A percentile compares a stretch with the other conserved stretches of the same genome.
Evolutionary conservation across 2,329 filamentous ascomycete species (phyloP).

Genomic region (Ophiostoma sp.): DNA sequence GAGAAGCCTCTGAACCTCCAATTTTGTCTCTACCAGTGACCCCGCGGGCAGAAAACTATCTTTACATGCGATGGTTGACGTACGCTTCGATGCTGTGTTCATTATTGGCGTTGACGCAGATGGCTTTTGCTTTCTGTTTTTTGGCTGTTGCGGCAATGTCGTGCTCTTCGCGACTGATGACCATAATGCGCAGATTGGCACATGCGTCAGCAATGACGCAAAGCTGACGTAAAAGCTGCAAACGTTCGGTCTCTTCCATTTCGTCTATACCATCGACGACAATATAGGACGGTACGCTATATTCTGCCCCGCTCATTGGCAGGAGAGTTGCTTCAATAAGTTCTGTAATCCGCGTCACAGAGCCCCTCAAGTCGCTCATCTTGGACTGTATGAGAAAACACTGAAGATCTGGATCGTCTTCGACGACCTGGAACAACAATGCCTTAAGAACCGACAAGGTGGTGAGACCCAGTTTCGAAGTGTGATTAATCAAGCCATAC

Average conservation of each 20-base stretch:
- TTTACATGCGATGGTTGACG: background rate
- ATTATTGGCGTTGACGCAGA: background rate
- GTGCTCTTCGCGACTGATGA: background rate
- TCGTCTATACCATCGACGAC: background rate
- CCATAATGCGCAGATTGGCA: background rate
- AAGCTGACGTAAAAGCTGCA: background rate
- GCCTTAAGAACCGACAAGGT: background rate
- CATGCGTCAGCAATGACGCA: background rate
- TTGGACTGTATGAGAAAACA: background rate
- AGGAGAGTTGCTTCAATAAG: background rate
- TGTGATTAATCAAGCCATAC: background rate
- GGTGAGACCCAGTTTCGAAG: background rate
- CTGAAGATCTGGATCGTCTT: background rate
- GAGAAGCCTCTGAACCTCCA: background rate
- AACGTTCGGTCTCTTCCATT: background rate
- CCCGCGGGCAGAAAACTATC: background rate
- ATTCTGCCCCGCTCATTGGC: background rate
- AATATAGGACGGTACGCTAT: background rate
- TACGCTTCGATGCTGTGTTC: background rate
- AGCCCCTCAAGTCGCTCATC: background rate
- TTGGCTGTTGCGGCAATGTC: background rate
- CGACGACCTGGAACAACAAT: background rate
- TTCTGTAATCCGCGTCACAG: background rate
- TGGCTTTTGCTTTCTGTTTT: background rate
- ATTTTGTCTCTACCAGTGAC: background rate